These are phyloP conservation scores for Lizonia empirigonia DNA, from an alignment of 2,329 filamentous ascomycete genomes.

Conservation along the genomic window DNA sequence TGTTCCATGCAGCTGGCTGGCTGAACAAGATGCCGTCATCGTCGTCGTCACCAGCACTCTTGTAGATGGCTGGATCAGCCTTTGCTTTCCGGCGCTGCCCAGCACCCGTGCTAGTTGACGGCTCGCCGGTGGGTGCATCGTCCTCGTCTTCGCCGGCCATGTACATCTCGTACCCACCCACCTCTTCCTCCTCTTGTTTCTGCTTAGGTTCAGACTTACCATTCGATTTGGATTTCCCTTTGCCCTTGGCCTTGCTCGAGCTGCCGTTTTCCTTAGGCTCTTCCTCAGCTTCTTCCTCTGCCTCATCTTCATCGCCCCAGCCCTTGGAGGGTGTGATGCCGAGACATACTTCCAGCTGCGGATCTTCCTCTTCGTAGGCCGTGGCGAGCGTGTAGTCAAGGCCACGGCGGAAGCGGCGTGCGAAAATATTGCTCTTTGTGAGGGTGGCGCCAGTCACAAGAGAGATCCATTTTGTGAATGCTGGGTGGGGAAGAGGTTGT, in stretches of 20 bases:
- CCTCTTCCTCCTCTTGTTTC: constrained; percentile 58
- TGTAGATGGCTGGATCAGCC: constrained; percentile 83
- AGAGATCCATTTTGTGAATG: constrained; percentile 89
- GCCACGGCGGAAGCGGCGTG: constrained; percentile 83
- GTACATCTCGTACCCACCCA: constrained; percentile 85
- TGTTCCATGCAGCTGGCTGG: constrained; percentile 81
- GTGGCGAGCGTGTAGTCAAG: constrained; percentile 93
- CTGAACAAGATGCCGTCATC: constrained; percentile 76
- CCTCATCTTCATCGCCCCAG: constrained; percentile 76
- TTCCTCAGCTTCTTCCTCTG: constrained; percentile 54
- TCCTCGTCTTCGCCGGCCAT: constrained; percentile 85
- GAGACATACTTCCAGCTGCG: constrained; percentile 84
- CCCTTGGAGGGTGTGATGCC: constrained; percentile 82
- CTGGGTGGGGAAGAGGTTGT: constrained; percentile 82
- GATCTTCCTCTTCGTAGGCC: constrained; percentile 72
- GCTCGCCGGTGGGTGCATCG: constrained; percentile 43
- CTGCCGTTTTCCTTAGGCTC: constrained; percentile 48
- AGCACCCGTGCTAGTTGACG: constrained; percentile 52
- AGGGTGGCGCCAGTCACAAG: constrained; percentile 78
- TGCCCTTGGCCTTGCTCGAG: constrained; percentile 16
- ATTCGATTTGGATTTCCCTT: constrained; percentile 24
- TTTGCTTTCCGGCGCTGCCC: constrained; percentile 53
- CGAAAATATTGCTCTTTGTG: constrained; percentile 76
- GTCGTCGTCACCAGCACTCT: constrained; percentile 62
- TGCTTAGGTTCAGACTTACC: constrained; percentile 15